A percentile compares a stretch with the other conserved stretches of the same genome.
Conservation (phyloP, 805 yeast species). For the Phaffomyces opuntiae region DNA sequence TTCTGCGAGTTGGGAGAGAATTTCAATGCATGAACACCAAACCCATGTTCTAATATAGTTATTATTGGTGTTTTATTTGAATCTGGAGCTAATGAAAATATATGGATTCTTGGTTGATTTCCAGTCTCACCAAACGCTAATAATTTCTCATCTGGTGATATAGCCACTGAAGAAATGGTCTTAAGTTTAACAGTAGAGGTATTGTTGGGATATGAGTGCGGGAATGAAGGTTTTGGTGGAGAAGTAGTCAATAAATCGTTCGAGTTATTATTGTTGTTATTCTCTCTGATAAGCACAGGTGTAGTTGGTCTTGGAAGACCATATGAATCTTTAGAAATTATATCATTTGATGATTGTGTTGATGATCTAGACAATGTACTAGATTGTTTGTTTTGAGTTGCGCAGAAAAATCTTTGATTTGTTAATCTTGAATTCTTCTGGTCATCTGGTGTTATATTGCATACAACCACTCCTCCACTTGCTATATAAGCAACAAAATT, state of each 20-base stretch:
- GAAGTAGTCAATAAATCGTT: slow-evolving; percentile 4
- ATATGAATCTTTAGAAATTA: slow-evolving; percentile 3
- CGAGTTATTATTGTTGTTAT: background rate
- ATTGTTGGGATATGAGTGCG: slow-evolving; percentile 10
- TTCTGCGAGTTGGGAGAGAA: slow-evolving; percentile 53
- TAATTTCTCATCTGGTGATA: slow-evolving; percentile 45
- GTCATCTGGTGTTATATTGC: slow-evolving; percentile 21
- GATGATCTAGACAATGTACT: background rate
- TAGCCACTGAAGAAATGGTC: slow-evolving; percentile 48
- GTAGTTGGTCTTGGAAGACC: slow-evolving; percentile 8
- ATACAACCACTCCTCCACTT: slow-evolving; percentile 54
- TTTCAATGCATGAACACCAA: slow-evolving; percentile 48
- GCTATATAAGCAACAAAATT: slow-evolving; percentile 46
- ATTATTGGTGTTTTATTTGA: slow-evolving; percentile 43
- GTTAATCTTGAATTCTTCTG: slow-evolving; percentile 14
- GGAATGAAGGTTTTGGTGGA: slow-evolving; percentile 14
- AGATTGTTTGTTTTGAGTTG: slow-evolving; percentile 22
- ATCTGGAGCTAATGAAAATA: slow-evolving; percentile 50
- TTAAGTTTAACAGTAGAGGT: slow-evolving; percentile 34
- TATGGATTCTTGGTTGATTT: slow-evolving; percentile 55
- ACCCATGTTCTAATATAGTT: slow-evolving; percentile 53
- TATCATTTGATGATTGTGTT: background rate
- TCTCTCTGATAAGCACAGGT: background rate
- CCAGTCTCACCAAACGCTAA: slow-evolving; percentile 71
- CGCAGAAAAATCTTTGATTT: slow-evolving; percentile 46